Evolutionary conservation across 768 basidiomycete genomes (phyloP).

Genomic region (Agaricus sinodeliciosus): DNA sequence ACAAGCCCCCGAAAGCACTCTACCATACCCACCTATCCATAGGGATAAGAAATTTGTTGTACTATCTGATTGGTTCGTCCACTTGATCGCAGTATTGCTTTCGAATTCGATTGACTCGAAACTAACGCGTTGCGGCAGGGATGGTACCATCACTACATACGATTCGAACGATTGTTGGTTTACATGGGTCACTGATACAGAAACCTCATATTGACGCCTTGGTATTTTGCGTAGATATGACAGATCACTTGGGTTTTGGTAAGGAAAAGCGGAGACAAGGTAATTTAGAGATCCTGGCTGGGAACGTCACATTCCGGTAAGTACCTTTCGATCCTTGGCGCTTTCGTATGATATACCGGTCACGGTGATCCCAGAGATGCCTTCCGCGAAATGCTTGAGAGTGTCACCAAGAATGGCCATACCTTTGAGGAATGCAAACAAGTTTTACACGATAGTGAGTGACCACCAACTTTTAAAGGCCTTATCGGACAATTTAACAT

Average conservation of each 20-base stretch:
- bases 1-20: slow-evolving; percentile 48
- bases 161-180: slow-evolving; percentile 88
- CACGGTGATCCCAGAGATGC: slow-evolving; percentile 53
- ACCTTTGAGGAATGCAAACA: slow-evolving; percentile 84
- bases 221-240: slow-evolving; percentile 49
- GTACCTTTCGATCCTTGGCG: slow-evolving; percentile 11
- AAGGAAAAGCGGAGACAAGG: slow-evolving; percentile 61
- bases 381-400: slow-evolving; percentile 81
- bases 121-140: slow-evolving; percentile 41
- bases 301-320: slow-evolving; percentile 64
- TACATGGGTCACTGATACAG: background rate
- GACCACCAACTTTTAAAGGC: background rate
- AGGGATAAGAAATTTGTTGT: slow-evolving; percentile 79
- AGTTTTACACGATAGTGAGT: slow-evolving; percentile 59
- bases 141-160: slow-evolving; percentile 87
- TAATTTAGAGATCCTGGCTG: slow-evolving; percentile 68
- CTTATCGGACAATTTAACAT: slow-evolving; percentile 4
- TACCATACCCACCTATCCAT: slow-evolving; percentile 79
- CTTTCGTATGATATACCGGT: background rate
- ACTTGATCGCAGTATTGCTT: background rate
- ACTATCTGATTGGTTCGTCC: slow-evolving; percentile 81
- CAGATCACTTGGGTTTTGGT: slow-evolving; percentile 88
- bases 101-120: slow-evolving; percentile 5
- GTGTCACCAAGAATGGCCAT: slow-evolving; percentile 66
- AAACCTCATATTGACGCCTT: background rate